Evolutionary conservation across 805 yeast species (phyloP), one percentile per base, ranked within the genome.

Genomic region (Saccharomycopsis schoenii): DNA sequence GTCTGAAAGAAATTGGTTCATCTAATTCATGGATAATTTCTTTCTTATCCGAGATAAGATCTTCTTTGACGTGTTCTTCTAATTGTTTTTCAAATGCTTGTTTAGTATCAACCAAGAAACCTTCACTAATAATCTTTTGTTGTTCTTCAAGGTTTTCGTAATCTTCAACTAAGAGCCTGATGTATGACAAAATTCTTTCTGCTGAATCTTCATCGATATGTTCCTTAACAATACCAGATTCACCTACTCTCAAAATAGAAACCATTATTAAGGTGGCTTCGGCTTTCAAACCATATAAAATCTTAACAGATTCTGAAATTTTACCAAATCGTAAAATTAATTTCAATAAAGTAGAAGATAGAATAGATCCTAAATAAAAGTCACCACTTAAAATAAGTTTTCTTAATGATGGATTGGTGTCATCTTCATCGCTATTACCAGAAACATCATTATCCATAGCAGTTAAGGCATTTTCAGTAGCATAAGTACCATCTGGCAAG

Each of bases 401-500:
- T 69, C 99, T 86, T 67, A 96, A 76, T 55, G 96, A 89, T 36
- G 92, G 89, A 66, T 78, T 79, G 24, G 68, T 66, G 15, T 73
- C 71, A n/a, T 79, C 76, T n/a, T 73, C 72, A 5, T 71, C 72
- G 15, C 65, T 65, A 25, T 67, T 63, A 21, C 63, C 63, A n/a
- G 71, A 71, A 21, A 76, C 75, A 59, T 76, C 76, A 14, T 62
- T 55, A 21, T 68, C 68, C 50, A 76, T 77, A 4, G 83, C 75
- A 15, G 87, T 87, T 61, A 86, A 74, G 0, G 96, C 94, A 65
- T 84, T 83, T 74, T 94, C 99, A 51, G 97, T 89, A 36, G 99
- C 99, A 74, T 94, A 94, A 0, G 99, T 94, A 67, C 99, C 99
- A 75, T 94, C 99, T n/a, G 99, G 97, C 66, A 94, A 80, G 62